Percentiles rank a stretch among this genome's conserved stretches.
These are phyloP conservation scores for Pseudopyricularia javanii DNA, from an alignment of 2,329 filamentous ascomycete genomes.

Conservation along the genomic window DNA sequence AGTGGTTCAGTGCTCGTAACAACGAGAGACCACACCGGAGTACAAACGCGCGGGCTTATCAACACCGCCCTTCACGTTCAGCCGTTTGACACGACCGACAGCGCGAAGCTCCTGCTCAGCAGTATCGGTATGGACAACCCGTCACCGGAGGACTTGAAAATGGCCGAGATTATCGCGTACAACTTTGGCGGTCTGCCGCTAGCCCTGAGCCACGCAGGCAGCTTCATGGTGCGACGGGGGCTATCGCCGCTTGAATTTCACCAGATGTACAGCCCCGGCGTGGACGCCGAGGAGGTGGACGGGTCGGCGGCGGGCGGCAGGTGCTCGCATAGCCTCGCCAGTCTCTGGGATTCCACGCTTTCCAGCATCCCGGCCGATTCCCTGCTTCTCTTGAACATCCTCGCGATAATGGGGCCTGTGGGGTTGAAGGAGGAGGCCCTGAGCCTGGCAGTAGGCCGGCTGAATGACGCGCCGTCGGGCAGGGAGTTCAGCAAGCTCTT, in stretches of 20 bases:
- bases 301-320: slow-evolving; percentile 7
- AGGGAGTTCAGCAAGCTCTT: not conserved
- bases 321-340: slow-evolving; percentile 15
- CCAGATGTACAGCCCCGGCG: slow-evolving; percentile 11
- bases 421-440: slow-evolving; percentile 14
- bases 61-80: not conserved
- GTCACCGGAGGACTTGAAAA: slow-evolving; percentile 3
- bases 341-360: slow-evolving; percentile 16
- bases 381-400: slow-evolving; percentile 10
- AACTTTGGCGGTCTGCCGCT: slow-evolving; percentile 6
- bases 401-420: slow-evolving; percentile 17
- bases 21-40: slow-evolving; percentile 8
- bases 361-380: slow-evolving; percentile 10
- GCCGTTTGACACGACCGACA: not conserved
- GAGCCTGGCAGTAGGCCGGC: slow-evolving; percentile 5
- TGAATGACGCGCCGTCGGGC: not conserved
- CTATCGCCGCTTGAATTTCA: slow-evolving; percentile 14
- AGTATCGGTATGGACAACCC: not conserved
- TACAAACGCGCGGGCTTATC: slow-evolving; percentile 3
- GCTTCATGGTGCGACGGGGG: slow-evolving; percentile 14
- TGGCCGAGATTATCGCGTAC: slow-evolving; percentile 8
- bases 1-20: slow-evolving; percentile 14
- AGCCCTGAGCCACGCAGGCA: slow-evolving; percentile 16
- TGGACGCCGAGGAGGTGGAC: slow-evolving; percentile 15
- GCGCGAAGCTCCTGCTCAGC: not conserved